These are phyloP conservation scores for Sambucus nigra DNA, from an alignment of 129 eudicot genomes.

Conservation along the genomic window DNA sequence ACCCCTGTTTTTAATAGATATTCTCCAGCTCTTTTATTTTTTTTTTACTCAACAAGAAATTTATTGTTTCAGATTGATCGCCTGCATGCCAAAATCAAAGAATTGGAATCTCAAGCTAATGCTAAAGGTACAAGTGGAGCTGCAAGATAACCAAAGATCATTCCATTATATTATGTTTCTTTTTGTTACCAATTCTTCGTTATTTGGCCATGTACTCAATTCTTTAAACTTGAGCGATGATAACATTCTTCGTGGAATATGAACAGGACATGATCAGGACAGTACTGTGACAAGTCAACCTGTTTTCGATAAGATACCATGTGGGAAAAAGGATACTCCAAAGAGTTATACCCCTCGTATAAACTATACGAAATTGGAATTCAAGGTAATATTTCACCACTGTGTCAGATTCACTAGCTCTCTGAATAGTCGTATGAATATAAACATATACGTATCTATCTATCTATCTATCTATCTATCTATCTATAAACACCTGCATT, in stretches of 20 bases:
- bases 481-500: too few relatives aligned
- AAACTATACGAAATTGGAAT: slow-evolving; percentile 71
- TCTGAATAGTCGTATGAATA: too few relatives aligned
- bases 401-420: too few relatives aligned
- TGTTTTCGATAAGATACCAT: slow-evolving; percentile 26
- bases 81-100: slow-evolving; percentile 50
- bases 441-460: too few relatives aligned
- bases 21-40: slow-evolving; percentile 4
- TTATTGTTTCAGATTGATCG: slow-evolving; percentile 31
- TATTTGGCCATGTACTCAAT: slow-evolving; percentile 1
- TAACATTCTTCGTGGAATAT: slow-evolving; percentile 1
- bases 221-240: neutral
- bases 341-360: slow-evolving; percentile 58
- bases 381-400: slow-evolving; percentile 40
- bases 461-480: too few relatives aligned
- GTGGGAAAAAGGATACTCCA: slow-evolving; percentile 23
- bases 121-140: slow-evolving; percentile 28
- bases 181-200: neutral
- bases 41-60: slow-evolving; percentile 1
- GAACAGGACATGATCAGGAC: slow-evolving; percentile 29
- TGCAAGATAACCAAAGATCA: neutral
- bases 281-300: slow-evolving; percentile 20
- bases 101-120: slow-evolving; percentile 42
- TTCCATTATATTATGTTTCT: neutral
- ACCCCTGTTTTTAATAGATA: too few relatives aligned